Conservation (phyloP, 163 green algal genomes). For the Scenedesmus sp. region DNA sequence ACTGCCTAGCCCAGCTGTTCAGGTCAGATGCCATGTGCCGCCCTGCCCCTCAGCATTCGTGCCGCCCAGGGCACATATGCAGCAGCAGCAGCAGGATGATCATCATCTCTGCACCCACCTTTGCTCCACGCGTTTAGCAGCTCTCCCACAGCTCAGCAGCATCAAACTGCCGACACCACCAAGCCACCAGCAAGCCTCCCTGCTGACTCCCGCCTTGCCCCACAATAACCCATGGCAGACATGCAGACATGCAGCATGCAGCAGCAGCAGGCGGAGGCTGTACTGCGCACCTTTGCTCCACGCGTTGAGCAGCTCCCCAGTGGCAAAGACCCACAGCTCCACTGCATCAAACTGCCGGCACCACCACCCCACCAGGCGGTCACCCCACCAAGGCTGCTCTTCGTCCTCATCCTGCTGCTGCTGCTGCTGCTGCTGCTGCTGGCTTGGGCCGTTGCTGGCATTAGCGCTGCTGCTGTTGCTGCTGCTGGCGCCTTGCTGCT, state of each 20-base stretch:
- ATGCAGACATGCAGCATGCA: neutral
- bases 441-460: neutral
- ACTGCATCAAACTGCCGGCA: neutral
- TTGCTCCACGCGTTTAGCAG: neutral
- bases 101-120: neutral
- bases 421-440: conserved; percentile 5
- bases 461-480: conserved; percentile 23
- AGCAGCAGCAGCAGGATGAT: neutral
- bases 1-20: too few relatives aligned
- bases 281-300: neutral
- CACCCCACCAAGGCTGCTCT: neutral
- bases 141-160: neutral
- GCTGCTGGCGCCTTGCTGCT: conserved; percentile 9
- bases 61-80: neutral
- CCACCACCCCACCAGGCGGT: conserved; percentile 15
- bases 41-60: too few relatives aligned
- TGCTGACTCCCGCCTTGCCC: neutral
- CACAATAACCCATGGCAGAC: too few relatives aligned
- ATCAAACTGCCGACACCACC: neutral
- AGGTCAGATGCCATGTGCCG: too few relatives aligned
- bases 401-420: neutral
- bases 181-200: neutral
- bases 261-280: neutral
- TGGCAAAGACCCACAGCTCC: neutral
- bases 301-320: neutral